A percentile compares a stretch with the other conserved stretches of the same genome.
These are phyloP conservation scores for Hippophae gyantsensis DNA, from an alignment of 306 rosid genomes.

Conservation along the genomic window DNA sequence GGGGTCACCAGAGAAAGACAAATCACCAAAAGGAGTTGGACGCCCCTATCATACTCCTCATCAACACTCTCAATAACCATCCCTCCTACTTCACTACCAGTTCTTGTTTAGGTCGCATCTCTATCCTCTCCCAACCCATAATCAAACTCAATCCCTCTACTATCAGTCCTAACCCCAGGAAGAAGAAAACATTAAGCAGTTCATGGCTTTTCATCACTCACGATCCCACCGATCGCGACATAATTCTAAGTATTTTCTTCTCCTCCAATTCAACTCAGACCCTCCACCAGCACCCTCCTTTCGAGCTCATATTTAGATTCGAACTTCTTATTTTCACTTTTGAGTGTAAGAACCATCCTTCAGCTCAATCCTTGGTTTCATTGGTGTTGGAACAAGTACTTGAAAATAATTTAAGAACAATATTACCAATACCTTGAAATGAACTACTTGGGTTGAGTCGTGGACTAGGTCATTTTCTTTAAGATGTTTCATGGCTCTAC, in stretches of 20 bases:
- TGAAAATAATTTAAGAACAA: too few species aligned
- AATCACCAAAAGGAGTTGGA: slow-evolving; percentile 84
- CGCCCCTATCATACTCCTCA: slow-evolving; percentile 59
- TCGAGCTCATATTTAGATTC: slow-evolving; percentile 68
- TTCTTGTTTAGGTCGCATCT: slow-evolving; percentile 87
- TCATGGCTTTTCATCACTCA: slow-evolving; percentile 77
- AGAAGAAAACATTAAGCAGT: slow-evolving; percentile 83
- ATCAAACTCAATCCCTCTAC: background rate
- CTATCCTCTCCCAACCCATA: slow-evolving; percentile 69
- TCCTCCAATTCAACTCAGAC: slow-evolving; percentile 27
- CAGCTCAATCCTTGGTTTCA: slow-evolving; percentile 74
- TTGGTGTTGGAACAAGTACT: slow-evolving; percentile 5
- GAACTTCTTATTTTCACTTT: slow-evolving; percentile 82
- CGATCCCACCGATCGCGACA: slow-evolving; percentile 51
- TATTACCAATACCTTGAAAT: too few species aligned
- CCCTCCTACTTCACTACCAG: slow-evolving; percentile 81
- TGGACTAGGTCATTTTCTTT: too few species aligned
- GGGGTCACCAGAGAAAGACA: slow-evolving; percentile 46
- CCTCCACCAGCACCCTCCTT: background rate
- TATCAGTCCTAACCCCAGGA: slow-evolving; percentile 20
- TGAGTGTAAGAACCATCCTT: slow-evolving; percentile 59
- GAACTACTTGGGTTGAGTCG: too few species aligned
- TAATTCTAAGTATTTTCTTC: slow-evolving; percentile 50
- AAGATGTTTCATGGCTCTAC: too few species aligned
- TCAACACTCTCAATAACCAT: slow-evolving; percentile 54